Percentiles rank a stretch among this genome's conserved stretches.
Evolutionary conservation across 306 rosid genomes (phyloP).

Genomic region (Urtica urens): DNA sequence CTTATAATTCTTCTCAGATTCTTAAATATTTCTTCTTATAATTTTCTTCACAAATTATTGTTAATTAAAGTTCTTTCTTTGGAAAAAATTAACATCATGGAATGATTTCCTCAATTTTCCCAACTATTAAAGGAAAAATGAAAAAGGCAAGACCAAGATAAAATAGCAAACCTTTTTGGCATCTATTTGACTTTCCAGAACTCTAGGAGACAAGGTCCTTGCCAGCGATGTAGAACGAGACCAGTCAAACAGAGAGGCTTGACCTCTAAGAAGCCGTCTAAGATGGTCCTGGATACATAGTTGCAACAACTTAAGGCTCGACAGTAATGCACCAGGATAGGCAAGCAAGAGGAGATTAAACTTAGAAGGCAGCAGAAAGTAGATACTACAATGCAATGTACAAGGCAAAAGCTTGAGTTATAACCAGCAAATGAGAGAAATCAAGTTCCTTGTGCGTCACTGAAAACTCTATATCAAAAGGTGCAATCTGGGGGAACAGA

Average conservation of each 20-base stretch:
- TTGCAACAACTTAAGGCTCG: background rate
- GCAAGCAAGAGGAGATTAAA: background rate
- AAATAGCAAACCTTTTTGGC: constrained; percentile 75
- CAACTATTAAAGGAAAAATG: too few species aligned
- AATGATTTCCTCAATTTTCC: too few species aligned
- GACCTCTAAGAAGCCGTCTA: constrained; percentile 94
- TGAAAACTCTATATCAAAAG: constrained; percentile 83
- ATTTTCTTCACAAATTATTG: too few species aligned
- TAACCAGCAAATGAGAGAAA: constrained; percentile 95
- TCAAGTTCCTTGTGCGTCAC: constrained; percentile 98
- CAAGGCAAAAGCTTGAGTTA: constrained; percentile 19
- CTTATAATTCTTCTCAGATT: too few species aligned
- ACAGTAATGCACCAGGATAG: background rate
- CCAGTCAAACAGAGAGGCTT: constrained; percentile 93
- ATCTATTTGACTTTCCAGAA: constrained; percentile 96
- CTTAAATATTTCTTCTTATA: too few species aligned
- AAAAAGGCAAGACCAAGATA: too few species aligned
- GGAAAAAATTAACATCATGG: too few species aligned
- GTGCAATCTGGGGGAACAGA: constrained; percentile 65
- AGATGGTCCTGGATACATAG: constrained; percentile 69
- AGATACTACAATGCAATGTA: constrained; percentile 3
- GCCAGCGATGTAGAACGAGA: constrained; percentile 88
- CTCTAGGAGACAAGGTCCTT: constrained; percentile 89
- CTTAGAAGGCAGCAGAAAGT: background rate
- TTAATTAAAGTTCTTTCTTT: too few species aligned